These are phyloP conservation scores for Beauveria caledonica DNA, from an alignment of 2,329 filamentous ascomycete species.

Conservation along the genomic window DNA sequence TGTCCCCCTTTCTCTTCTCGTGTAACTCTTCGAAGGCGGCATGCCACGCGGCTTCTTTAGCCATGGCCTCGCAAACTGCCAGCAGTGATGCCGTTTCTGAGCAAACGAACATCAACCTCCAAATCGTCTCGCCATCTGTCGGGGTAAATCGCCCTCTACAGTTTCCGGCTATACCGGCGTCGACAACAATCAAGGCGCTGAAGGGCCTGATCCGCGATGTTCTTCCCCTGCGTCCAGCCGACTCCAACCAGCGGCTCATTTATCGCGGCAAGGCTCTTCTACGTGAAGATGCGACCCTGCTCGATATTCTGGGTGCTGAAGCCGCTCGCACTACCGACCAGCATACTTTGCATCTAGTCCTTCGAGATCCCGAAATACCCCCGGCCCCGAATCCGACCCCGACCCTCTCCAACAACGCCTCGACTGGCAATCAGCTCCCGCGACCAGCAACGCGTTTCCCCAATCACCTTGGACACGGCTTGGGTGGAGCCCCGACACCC, in stretches of 20 bases:
- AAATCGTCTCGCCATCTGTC: conserved; percentile 51
- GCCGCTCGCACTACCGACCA: conserved; percentile 38
- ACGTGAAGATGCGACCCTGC: conserved; percentile 46
- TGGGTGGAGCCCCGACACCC: background rate
- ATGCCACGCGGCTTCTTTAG: background rate
- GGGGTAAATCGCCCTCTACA: conserved; percentile 42
- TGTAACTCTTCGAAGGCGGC: background rate
- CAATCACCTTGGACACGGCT: background rate
- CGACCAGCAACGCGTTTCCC: conserved; percentile 3
- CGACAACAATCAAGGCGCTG: conserved; percentile 47
- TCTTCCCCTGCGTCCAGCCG: conserved; percentile 40
- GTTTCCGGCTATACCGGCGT: conserved; percentile 39
- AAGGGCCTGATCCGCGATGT: conserved; percentile 49
- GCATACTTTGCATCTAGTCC: conserved; percentile 46
- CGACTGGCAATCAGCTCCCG: conserved; percentile 12
- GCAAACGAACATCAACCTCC: conserved; percentile 40
- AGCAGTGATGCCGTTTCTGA: background rate
- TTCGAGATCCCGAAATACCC: conserved; percentile 28
- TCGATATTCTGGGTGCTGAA: conserved; percentile 48
- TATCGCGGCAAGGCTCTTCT: conserved; percentile 49
- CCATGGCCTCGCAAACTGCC: conserved; percentile 9
- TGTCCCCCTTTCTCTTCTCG: background rate
- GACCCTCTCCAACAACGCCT: conserved; percentile 17
- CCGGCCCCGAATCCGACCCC: conserved; percentile 20
- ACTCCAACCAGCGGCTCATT: conserved; percentile 52